A percentile compares a stretch with the other conserved stretches of the same genome.
These are phyloP conservation scores for Berkeleyomyces rouxiae DNA, from an alignment of 2,329 filamentous ascomycete genomes.

Conservation along the genomic window DNA sequence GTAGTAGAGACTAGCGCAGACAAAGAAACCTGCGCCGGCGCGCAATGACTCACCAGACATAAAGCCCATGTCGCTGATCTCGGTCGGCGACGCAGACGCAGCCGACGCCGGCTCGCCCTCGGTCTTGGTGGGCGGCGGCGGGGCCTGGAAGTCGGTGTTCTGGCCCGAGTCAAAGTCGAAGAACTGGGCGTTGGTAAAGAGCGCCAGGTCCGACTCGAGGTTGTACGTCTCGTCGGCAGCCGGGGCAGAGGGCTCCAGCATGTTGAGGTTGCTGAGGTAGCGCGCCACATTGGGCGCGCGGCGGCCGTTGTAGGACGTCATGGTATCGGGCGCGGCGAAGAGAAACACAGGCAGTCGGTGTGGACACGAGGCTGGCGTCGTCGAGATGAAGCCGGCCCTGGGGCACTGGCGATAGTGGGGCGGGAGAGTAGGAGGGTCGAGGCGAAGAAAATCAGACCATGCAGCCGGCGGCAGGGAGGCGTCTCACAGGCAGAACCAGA, in stretches of 20 bases:
- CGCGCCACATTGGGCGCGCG: slow-evolving; percentile 76
- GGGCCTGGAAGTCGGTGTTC: slow-evolving; percentile 38
- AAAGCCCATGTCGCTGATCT: slow-evolving; percentile 19
- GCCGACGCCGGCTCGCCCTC: slow-evolving; percentile 21
- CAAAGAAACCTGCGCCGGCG: background rate
- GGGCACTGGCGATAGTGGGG: background rate
- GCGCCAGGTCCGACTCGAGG: slow-evolving; percentile 54
- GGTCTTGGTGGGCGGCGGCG: slow-evolving; percentile 26
- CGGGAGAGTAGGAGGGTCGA: background rate
- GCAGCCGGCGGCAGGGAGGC: background rate
- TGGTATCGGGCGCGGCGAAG: slow-evolving; percentile 20
- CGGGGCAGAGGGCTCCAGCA: slow-evolving; percentile 41
- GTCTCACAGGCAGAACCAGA: background rate
- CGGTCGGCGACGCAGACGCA: slow-evolving; percentile 9
- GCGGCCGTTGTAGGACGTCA: slow-evolving; percentile 53
- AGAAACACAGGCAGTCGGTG: background rate
- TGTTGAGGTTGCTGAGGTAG: slow-evolving; percentile 76
- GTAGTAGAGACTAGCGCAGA: background rate
- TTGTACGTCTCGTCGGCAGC: slow-evolving; percentile 41
- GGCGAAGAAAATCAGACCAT: background rate
- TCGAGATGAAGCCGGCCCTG: background rate
- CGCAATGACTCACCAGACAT: slow-evolving; percentile 5
- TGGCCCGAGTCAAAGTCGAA: slow-evolving; percentile 60
- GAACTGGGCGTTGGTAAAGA: slow-evolving; percentile 73
- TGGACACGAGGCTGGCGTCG: background rate